Conservation (phyloP, 2,329 filamentous ascomycete genomes). For the Venturia carpophila region DNA sequence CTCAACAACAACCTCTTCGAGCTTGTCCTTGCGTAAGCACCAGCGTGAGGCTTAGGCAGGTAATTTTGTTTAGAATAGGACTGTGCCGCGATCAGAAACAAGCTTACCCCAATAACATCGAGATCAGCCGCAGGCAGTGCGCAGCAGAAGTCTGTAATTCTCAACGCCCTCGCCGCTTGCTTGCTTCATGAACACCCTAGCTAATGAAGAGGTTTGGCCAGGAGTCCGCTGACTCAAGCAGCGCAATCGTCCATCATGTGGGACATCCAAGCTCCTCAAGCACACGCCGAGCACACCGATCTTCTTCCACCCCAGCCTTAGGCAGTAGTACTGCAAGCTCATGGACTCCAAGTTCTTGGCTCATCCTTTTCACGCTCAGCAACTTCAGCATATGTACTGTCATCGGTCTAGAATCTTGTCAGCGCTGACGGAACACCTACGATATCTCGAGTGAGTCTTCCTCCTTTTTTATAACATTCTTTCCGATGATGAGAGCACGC, state of each 20-base stretch:
- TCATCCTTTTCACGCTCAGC: background rate
- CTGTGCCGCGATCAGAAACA: background rate
- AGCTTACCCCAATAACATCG: background rate
- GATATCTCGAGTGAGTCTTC: background rate
- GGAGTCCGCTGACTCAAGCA: background rate
- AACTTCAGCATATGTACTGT: background rate
- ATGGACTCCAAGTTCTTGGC: background rate
- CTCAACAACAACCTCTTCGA: background rate
- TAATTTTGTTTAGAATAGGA: background rate
- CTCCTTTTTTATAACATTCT: background rate
- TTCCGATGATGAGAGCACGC: background rate
- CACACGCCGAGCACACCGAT: background rate
- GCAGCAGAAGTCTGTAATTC: background rate
- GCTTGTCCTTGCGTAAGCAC: background rate
- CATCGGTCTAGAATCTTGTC: background rate
- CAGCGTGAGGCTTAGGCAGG: background rate
- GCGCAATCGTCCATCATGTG: background rate
- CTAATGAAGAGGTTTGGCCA: background rate
- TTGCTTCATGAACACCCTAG: background rate
- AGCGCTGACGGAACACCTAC: background rate
- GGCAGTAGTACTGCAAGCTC: background rate
- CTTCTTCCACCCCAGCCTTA: background rate
- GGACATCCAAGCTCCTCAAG: background rate
- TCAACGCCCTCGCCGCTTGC: background rate
- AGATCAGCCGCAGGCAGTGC: background rate